Evolutionary conservation across 495 filamentous ascomycete genomes (phyloP), one percentile per base, ranked within the genome.

Genomic region (Lepraria neglecta): DNA sequence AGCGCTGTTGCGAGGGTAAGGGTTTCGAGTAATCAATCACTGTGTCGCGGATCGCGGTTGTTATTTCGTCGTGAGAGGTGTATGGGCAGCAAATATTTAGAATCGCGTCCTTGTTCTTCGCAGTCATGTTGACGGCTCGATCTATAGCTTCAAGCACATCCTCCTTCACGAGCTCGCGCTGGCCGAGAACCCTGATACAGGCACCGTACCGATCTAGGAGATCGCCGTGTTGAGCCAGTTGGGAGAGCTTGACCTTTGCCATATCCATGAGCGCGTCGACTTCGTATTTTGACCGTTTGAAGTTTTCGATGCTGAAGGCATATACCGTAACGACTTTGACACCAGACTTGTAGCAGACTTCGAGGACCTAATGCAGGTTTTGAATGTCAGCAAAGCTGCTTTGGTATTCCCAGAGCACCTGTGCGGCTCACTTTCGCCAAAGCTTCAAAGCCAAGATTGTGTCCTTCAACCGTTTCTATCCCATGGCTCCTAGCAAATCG

Each of bases 241-340:
- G 94, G 24, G 84, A 80, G 15, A 98, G 80, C 76, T 96, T 97
- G 60, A 92, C 82, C 75, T 95, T 95, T 40, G 92, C 92, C 80
- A 98, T 95, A 65, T 96, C 89, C 94, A 98, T 98, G 55, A 98
- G 76, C 17, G 89, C 91, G 72, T 96, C 91, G 38, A 98, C 95
- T 72, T 98, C 94, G 75, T 96, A 92, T 71, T 91, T 92, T n/a
- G 91, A 92, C 6, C 94, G 84, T 72, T 97, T 96, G 78, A 97
- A 98, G 76, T 98, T 98, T 74, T 97, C 94, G 71, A 97, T 95
- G 67, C 89, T 94, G 78, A 98, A 98, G 5, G 94, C 94, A 73
- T 97, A 98, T 57, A 98, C 89, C 0, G 94, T 97, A 15, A 98
- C 94, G 4, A 95, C 91, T 72, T 91, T 88, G 33, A 98, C 78